A percentile compares a stretch with the other conserved stretches of the same genome.
These are phyloP conservation scores for Lumnitzera littorea DNA, from an alignment of 345 rosid genomes.

Conservation along the genomic window DNA sequence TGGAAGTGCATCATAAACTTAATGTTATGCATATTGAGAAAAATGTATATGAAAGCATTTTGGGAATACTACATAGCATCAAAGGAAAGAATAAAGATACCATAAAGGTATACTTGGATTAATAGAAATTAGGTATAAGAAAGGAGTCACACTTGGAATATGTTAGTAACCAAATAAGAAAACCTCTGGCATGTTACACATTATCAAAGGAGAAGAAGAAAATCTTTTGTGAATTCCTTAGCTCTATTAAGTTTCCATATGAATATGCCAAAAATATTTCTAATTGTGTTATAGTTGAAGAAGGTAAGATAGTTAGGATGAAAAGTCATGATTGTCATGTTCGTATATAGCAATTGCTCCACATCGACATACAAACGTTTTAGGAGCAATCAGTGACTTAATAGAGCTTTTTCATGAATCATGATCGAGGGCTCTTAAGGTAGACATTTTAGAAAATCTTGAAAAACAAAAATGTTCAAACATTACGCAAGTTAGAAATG, in stretches of 20 bases:
- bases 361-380: neutral
- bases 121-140: neutral
- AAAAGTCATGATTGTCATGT: slow-evolving; percentile 14
- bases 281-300: slow-evolving; percentile 1
- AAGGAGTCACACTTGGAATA: neutral
- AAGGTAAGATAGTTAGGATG: neutral
- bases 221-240: no score
- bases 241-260: neutral
- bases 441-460: neutral
- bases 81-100: slow-evolving; percentile 3
- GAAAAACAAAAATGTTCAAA: no score
- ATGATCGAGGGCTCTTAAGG: neutral
- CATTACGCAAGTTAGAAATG: no score
- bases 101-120: neutral
- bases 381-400: neutral
- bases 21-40: no score
- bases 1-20: no score
- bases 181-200: slow-evolving; percentile 1
- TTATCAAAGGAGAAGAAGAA: neutral
- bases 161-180: neutral
- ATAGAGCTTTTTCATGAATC: neutral
- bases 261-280: slow-evolving; percentile 5
- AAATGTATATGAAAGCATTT: no score
- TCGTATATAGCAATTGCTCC: slow-evolving; percentile 1
- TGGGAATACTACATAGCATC: no score